Conservation (phyloP, 306 rosid species). For the Luffa acutangula region DNA sequence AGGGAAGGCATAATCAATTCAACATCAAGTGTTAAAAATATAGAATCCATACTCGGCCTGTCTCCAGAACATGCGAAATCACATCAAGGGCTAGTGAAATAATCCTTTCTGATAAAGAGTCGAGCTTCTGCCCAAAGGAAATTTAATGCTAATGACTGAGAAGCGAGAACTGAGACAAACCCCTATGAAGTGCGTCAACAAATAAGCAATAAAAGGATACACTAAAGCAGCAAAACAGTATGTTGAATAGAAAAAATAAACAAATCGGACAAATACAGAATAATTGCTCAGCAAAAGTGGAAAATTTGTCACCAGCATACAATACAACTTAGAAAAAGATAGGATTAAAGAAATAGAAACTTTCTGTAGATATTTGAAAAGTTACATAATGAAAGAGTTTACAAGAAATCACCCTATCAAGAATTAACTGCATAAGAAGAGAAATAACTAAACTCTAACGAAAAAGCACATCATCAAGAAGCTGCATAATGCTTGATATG, state of each 20-base stretch:
- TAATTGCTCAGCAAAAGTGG: background rate
- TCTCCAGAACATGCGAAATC: constrained; percentile 73
- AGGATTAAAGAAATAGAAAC: background rate
- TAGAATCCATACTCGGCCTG: constrained; percentile 58
- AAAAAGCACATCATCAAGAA: background rate
- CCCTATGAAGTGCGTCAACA: constrained; percentile 12
- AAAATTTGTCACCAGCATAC: background rate
- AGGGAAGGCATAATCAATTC: background rate
- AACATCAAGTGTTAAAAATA: background rate
- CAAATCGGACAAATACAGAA: background rate
- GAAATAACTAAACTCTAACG: no score
- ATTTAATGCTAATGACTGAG: background rate
- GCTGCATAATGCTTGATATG: background rate
- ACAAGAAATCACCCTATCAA: background rate
- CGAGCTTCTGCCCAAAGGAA: constrained; percentile 52
- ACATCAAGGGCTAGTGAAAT: constrained; percentile 72
- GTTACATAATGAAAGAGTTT: background rate
- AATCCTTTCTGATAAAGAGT: constrained; percentile 58
- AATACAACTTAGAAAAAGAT: background rate
- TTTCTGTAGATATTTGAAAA: background rate
- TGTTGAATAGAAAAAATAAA: background rate
- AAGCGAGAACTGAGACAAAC: background rate
- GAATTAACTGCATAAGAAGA: background rate
- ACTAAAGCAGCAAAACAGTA: background rate
- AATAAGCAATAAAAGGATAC: background rate